These are phyloP conservation scores for Nemania bipapillata DNA, from an alignment of 2,329 filamentous ascomycete species.

Conservation along the genomic window DNA sequence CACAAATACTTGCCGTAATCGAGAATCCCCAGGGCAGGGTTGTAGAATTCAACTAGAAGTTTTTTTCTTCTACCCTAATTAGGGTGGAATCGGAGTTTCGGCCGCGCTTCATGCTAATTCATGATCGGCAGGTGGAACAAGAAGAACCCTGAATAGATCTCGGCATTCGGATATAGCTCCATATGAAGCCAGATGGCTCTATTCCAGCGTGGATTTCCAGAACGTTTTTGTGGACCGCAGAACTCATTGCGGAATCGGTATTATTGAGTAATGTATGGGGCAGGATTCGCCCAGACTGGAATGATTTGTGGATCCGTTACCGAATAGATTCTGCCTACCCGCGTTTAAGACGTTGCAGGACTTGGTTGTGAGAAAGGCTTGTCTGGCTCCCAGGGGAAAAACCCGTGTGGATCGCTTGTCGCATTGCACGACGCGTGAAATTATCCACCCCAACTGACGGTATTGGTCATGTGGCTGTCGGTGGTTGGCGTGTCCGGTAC, in stretches of 20 bases:
- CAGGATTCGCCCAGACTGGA: slow-evolving; percentile 17
- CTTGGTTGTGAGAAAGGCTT: neutral
- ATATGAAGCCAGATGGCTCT: slow-evolving; percentile 1
- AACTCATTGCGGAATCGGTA: slow-evolving; percentile 25
- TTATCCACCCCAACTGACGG: slow-evolving; percentile 1
- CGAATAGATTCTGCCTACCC: neutral
- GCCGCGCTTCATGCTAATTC: neutral
- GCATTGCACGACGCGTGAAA: neutral
- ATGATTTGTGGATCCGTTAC: slow-evolving; percentile 11
- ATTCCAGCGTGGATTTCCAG: slow-evolving; percentile 20
- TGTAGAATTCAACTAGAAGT: neutral
- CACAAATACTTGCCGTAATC: neutral
- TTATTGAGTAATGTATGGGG: slow-evolving; percentile 24
- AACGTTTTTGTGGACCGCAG: slow-evolving; percentile 24
- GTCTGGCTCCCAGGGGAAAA: neutral
- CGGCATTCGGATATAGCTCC: slow-evolving; percentile 19
- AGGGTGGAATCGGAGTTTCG: neutral
- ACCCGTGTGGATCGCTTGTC: neutral
- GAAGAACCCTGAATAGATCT: slow-evolving; percentile 7
- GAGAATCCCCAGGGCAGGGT: neutral
- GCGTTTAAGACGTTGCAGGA: neutral
- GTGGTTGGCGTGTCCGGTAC: slow-evolving; percentile 13
- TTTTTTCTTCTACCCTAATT: slow-evolving; percentile 4
- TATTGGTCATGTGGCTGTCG: neutral
- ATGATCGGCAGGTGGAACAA: slow-evolving; percentile 1